phyloP scores from a whole-genome alignment of 305 asterid species.

The Fraxinus velutina region DNA sequence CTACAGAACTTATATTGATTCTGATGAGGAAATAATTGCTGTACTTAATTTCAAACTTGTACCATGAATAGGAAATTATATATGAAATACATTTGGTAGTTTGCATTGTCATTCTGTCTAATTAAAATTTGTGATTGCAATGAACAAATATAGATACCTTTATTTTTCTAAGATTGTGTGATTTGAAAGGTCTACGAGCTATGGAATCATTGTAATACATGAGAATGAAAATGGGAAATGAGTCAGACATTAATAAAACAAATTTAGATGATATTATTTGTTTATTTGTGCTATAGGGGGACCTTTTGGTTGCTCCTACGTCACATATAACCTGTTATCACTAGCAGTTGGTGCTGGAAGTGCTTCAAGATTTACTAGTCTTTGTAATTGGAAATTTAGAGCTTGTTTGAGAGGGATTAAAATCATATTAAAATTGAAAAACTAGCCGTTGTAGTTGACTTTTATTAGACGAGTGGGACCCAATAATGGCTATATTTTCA shows the following conservation, averaged over 20 bases:
- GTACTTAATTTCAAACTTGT: slow-evolving; percentile 6
- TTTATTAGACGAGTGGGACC: too few species aligned
- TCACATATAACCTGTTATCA: not conserved
- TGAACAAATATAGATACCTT: not conserved
- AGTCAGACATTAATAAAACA: not conserved
- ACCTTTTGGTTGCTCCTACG: not conserved
- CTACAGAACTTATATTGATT: not conserved
- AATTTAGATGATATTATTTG: not conserved
- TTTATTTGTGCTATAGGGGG: not conserved
- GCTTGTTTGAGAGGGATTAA: too few species aligned
- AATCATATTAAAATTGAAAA: too few species aligned
- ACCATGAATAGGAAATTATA: not conserved
- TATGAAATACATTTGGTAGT: not conserved
- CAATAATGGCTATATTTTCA: too few species aligned
- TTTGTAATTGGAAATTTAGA: not conserved
- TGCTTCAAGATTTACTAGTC: not conserved
- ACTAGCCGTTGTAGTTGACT: too few species aligned
- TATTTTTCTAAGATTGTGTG: not conserved
- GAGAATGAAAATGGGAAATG: not conserved
- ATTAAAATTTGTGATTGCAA: not conserved
- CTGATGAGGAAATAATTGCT: slow-evolving; percentile 2
- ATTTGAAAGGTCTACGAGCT: not conserved
- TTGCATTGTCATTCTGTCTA: not conserved
- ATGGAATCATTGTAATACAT: not conserved
- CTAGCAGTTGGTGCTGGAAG: not conserved